Evolutionary conservation across 352 stramenopile species (phyloP).

Genomic region (Sclerospora graminicola): DNA sequence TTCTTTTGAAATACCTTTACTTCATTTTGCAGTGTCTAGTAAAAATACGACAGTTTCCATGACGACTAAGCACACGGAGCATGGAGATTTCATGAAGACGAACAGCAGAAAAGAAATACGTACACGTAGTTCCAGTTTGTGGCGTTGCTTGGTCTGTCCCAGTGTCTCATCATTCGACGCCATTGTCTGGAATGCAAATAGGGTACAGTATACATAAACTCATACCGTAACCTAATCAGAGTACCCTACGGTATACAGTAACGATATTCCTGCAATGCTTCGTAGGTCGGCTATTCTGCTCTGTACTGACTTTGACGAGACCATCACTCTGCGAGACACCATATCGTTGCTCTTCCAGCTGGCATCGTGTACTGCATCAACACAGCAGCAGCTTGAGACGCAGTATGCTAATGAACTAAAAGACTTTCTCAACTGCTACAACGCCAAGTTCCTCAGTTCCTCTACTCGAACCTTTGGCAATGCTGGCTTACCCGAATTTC

Average conservation of each 20-base stretch:
- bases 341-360: constrained; percentile 43
- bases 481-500: constrained; percentile 24
- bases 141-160: constrained; percentile 77
- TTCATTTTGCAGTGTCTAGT: constrained; percentile 69
- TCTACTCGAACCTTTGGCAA: constrained; percentile 19
- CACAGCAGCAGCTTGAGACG: constrained; percentile 17
- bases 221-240: background rate
- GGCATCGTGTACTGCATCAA: constrained; percentile 1
- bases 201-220: background rate
- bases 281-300: constrained; percentile 20
- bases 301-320: constrained; percentile 70
- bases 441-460: constrained; percentile 4
- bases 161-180: constrained; percentile 50
- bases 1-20: constrained; percentile 80
- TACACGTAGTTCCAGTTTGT: constrained; percentile 80
- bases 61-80: background rate
- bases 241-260: background rate
- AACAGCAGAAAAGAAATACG: constrained; percentile 8
- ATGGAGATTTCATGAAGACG: background rate
- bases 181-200: constrained; percentile 10
- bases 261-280: background rate
- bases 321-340: constrained; percentile 48
- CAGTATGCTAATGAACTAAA: constrained; percentile 26
- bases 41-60: background rate
- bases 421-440: constrained; percentile 8